Conservation (phyloP, 306 rosid species). For the Dicorynia guianensis region DNA sequence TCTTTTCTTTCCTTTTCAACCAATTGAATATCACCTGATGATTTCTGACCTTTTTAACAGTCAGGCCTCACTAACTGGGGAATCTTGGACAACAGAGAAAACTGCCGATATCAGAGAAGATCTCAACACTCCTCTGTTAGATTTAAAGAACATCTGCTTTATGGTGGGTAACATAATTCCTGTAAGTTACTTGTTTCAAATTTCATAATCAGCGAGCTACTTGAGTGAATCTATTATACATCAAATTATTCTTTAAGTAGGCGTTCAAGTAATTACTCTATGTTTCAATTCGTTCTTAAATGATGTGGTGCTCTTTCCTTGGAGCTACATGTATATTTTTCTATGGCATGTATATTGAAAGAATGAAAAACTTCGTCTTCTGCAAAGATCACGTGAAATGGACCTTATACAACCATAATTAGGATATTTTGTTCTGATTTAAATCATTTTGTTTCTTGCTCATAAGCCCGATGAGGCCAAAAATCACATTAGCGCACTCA, state of each 20-base stretch:
- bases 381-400: not conserved
- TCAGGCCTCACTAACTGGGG: conserved; percentile 91
- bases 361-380: not conserved
- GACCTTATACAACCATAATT: not conserved
- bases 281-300: not conserved
- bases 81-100: conserved; percentile 72
- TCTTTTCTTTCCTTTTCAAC: conserved; percentile 23
- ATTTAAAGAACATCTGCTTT: conserved; percentile 81
- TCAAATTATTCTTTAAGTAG: not conserved
- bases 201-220: not conserved
- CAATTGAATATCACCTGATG: conserved; percentile 30
- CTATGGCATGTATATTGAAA: not conserved
- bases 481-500: not conserved
- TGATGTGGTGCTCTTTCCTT: not conserved
- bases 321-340: not conserved
- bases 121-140: conserved; percentile 68
- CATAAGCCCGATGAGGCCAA: not conserved
- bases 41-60: conserved; percentile 61
- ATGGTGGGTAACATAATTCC: conserved; percentile 57
- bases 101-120: conserved; percentile 71
- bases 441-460: not conserved
- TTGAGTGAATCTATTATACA: not conserved
- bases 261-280: not conserved
- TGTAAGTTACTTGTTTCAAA: conserved; percentile 22
- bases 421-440: not conserved